phyloP scores from a whole-genome alignment of 306 rosid genomes.

The Gillenia trifoliata region DNA sequence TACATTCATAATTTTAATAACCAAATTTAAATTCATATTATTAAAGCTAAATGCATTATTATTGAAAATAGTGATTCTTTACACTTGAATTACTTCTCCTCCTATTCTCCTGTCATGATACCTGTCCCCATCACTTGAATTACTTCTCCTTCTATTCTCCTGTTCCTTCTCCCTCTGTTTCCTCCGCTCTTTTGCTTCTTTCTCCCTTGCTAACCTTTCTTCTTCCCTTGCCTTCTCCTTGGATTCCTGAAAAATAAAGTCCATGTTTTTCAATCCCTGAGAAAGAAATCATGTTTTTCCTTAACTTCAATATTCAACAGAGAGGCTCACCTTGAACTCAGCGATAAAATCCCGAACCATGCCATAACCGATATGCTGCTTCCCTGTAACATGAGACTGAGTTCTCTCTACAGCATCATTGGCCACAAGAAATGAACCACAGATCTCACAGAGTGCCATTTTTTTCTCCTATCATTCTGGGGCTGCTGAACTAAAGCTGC shows the following conservation, averaged over 20 bases:
- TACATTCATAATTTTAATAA: too few relatives aligned
- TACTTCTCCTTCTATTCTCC: constrained; percentile 60
- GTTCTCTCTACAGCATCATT: constrained; percentile 98
- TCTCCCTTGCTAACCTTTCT: constrained; percentile 78
- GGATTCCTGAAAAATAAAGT: constrained; percentile 45
- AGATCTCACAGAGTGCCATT: constrained; percentile 95
- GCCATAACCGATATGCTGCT: constrained; percentile 98
- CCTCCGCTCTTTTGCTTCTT: constrained; percentile 76
- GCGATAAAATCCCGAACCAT: constrained; percentile 91
- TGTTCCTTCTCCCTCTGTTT: constrained; percentile 74
- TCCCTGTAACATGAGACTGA: constrained; percentile 93
- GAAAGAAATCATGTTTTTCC: constrained; percentile 8
- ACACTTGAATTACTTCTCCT: too few relatives aligned
- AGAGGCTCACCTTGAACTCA: constrained; percentile 61
- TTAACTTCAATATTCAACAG: constrained; percentile 10
- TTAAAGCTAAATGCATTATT: too few relatives aligned
- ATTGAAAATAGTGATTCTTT: too few relatives aligned
- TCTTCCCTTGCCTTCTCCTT: constrained; percentile 84
- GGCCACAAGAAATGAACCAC: constrained; percentile 98
- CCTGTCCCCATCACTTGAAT: constrained; percentile 76
- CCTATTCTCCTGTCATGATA: constrained; percentile 57
- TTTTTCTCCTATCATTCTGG: constrained; percentile 80
- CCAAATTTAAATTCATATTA: too few relatives aligned
- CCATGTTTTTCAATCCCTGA: neutral
- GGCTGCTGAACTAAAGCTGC: constrained; percentile 67